Base-by-base conservation (phyloP, 1,139 yeast species). In the Suhomyces terraborum region DNA sequence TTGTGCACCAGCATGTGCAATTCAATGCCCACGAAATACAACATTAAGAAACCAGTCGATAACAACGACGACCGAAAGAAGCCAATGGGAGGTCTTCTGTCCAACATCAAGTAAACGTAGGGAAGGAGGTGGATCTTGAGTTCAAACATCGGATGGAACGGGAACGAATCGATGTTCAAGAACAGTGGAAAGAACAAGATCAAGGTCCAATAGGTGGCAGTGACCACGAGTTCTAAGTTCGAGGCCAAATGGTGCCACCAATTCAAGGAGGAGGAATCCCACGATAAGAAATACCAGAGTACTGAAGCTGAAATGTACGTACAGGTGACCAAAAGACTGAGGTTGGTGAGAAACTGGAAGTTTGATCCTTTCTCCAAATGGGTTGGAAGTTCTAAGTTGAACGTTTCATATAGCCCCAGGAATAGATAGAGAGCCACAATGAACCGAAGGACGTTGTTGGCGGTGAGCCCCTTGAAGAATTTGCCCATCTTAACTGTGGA, bases 121-220 rank as follows among this genome's bases (percentile, higher is more conserved):
- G 66, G 66, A 19, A 58, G 43, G 20, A 60, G 42, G 41, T 61
- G 66, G 18, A 58, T 56, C 36, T 55, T 47, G 23, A 60, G 41
- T 33, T 61, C 66, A 27, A 60, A 41, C 19, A 32, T 9, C 28
- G 46, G 38, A 2, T 47, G 38, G 6, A 58, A 57, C 3, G 51
- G 48, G 29, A 58, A 54, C 7, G 55, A 31, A 27, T 54, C 61
- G 6, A 42, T 31, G 38, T 60, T 60, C 38, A 61, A 49, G 34
- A 43, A 32, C 2, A 35, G 35, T 4, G 64, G 65, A 34, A 51
- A 58, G 20, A 48, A 35, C 8, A 51, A 37, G 6, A 42, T 40
- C 33, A 58, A 41, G 3, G 53, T 30, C 64, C 64, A 61, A 43
- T 61, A 61, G 0, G 57, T 45, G 6, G 48, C 42, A 3, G 61